Percentiles rank a stretch among this genome's conserved stretches.
These are phyloP conservation scores for Vigna angularis DNA, from an alignment of 306 rosid genomes.

Conservation along the genomic window DNA sequence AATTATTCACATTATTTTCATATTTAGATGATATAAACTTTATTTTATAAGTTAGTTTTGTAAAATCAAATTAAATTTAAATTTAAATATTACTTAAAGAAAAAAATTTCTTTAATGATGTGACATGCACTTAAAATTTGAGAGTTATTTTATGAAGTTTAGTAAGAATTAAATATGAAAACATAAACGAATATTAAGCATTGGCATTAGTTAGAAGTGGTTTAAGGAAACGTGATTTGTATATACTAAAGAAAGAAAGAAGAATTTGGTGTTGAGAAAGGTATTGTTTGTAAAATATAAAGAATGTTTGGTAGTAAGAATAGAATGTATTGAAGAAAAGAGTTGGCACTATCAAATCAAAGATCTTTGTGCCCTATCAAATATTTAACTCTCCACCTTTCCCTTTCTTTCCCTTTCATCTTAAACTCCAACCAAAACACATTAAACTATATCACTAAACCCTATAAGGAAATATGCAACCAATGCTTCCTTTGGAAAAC, in stretches of 20 bases:
- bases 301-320: conserved; percentile 18
- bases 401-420: conserved; percentile 27
- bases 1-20: too few species aligned
- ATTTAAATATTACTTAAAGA: too few species aligned
- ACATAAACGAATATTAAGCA: background rate
- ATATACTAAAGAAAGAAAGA: conserved; percentile 31
- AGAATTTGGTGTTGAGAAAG: background rate
- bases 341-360: conserved; percentile 17
- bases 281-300: background rate
- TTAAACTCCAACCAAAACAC: background rate
- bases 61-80: too few species aligned
- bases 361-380: background rate
- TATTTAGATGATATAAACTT: too few species aligned
- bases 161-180: background rate
- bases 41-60: too few species aligned
- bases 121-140: too few species aligned
- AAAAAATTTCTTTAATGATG: too few species aligned
- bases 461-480: too few species aligned
- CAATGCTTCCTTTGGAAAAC: background rate
- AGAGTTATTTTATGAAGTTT: too few species aligned
- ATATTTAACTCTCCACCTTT: conserved; percentile 19
- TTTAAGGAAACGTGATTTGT: conserved; percentile 3
- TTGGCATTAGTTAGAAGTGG: background rate
- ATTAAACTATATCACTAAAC: background rate
- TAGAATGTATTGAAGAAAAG: conserved; percentile 12